A percentile compares a stretch with the other conserved stretches of the same genome.
Conservation (phyloP, 306 rosid genomes). For the Crotalaria pallida region DNA sequence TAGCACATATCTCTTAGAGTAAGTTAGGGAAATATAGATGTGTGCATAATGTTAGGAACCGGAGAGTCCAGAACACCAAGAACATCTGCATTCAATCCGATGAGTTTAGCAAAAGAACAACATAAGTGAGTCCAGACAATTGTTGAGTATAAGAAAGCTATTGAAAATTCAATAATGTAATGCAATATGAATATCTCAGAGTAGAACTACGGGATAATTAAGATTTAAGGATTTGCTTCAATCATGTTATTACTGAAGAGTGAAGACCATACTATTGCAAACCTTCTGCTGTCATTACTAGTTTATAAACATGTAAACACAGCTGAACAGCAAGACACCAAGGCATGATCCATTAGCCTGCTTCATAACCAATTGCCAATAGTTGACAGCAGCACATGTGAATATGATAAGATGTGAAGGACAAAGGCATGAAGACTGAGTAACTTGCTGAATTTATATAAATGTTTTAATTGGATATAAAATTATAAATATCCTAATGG, state of each 20-base stretch:
- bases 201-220: not conserved
- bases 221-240: not conserved
- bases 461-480: not conserved
- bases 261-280: not conserved
- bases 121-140: not conserved
- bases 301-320: not conserved
- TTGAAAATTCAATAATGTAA: not conserved
- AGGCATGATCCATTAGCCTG: not conserved
- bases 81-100: too few species aligned
- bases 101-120: not conserved
- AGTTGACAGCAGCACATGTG: not conserved
- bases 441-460: not conserved
- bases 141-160: not conserved
- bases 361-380: not conserved
- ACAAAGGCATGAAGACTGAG: not conserved
- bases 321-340: not conserved
- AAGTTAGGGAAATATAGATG: too few species aligned
- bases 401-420: not conserved
- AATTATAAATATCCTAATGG: not conserved
- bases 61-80: too few species aligned
- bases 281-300: not conserved
- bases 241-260: not conserved
- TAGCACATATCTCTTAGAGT: too few species aligned
- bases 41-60: too few species aligned
- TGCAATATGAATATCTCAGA: not conserved